phyloP scores from a whole-genome alignment of 2,329 filamentous ascomycete species.

The Raffaelea albimanens region DNA sequence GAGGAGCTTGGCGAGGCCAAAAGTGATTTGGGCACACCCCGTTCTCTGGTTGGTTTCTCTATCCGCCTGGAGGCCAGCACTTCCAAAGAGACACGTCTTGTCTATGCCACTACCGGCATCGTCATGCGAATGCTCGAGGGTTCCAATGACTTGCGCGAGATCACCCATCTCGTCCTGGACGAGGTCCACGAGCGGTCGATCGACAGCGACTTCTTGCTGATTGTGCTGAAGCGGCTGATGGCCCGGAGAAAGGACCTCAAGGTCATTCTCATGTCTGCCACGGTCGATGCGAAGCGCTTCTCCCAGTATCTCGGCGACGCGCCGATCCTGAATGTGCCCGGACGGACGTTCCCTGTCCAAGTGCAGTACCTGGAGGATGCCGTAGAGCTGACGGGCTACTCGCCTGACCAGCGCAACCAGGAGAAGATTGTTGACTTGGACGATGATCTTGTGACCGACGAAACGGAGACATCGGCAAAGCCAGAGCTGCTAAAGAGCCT shows the following conservation, averaged over 20 bases:
- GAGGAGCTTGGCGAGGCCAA: conserved; percentile 85
- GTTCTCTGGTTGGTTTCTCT: conserved; percentile 87
- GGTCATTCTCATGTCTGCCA: conserved; percentile 94
- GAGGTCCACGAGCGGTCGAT: conserved; percentile 96
- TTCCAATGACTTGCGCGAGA: conserved; percentile 73
- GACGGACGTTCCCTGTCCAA: conserved; percentile 85
- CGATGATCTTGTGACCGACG: conserved; percentile 45
- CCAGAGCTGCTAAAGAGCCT: conserved; percentile 56
- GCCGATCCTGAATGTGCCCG: conserved; percentile 82
- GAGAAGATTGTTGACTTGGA: conserved; percentile 54
- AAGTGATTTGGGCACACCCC: conserved; percentile 68
- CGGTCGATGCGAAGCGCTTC: conserved; percentile 85
- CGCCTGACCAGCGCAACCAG: conserved; percentile 36
- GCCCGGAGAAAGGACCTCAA: conserved; percentile 71
- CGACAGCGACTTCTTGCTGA: conserved; percentile 90
- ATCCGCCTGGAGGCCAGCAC: conserved; percentile 88
- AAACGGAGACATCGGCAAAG: conserved; percentile 40
- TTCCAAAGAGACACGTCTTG: conserved; percentile 68
- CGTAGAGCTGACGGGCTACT: conserved; percentile 75
- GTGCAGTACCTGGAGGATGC: conserved; percentile 88
- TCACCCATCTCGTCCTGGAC: conserved; percentile 92
- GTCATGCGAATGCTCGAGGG: conserved; percentile 97
- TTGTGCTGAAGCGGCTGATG: conserved; percentile 80
- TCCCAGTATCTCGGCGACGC: conserved; percentile 80
- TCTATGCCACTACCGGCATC: conserved; percentile 86